Conservation (phyloP, 169 alveolate genomes). For the Plasmodium adleri region DNA sequence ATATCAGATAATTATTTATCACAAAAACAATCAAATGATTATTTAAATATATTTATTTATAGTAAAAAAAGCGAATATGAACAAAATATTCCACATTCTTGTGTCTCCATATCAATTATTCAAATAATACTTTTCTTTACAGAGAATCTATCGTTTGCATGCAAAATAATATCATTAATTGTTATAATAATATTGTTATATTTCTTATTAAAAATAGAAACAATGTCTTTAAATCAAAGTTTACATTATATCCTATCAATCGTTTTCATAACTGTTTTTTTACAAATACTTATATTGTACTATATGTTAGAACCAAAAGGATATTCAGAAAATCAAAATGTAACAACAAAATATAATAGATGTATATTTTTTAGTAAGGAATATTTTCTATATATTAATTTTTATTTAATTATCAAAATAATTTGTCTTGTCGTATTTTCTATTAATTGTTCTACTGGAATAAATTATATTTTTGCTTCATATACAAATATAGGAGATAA, state of each 20-base stretch:
- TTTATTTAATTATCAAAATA: constrained; percentile 22
- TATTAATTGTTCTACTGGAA: constrained; percentile 69
- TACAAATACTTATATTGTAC: constrained; percentile 30
- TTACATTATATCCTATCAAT: constrained; percentile 47
- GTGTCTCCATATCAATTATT: constrained; percentile 11
- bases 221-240: constrained; percentile 23
- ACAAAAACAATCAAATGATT: too few species aligned
- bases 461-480: constrained; percentile 70
- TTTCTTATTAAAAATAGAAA: constrained; percentile 50
- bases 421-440: constrained; percentile 36
- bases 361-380: constrained; percentile 34
- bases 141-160: constrained; percentile 5
- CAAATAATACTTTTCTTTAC: constrained; percentile 31
- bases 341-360: neutral
- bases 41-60: too few species aligned
- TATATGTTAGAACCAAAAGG: neutral
- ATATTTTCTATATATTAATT: constrained; percentile 40
- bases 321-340: neutral
- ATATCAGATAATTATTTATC: too few species aligned
- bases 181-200: constrained; percentile 26
- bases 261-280: neutral
- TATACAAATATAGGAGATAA: constrained; percentile 66
- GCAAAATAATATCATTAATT: constrained; percentile 12
- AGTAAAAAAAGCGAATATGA: neutral
- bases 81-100: neutral